Base-by-base conservation (phyloP, 2,329 filamentous ascomycete species). In the Nigrograna mackinnonii region DNA sequence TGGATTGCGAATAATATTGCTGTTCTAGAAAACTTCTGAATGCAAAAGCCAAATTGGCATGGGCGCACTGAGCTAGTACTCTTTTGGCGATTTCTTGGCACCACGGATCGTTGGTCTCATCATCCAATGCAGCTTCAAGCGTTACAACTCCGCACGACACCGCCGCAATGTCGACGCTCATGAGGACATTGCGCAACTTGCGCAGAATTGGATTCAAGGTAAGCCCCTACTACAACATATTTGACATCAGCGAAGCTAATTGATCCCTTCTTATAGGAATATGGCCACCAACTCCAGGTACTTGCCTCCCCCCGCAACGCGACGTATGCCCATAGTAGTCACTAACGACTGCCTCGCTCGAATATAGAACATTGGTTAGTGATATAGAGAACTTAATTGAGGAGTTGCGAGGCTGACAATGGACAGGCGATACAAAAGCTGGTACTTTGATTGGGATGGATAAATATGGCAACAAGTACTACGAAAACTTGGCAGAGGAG, bases 391-490 rank as follows among this genome's bases (percentile, higher is more conserved):
- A 28, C 14, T 14, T 28, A 36, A 21, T 38, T 21, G 6, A 16
- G 39, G 20, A 36, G n/a, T n/a, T n/a, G n/a, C n/a, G n/a, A n/a
- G 39, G 49, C 59, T 72, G 52, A 74, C 55, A 35, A 2, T 33
- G 21, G 45, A 51, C 67, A 94, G 91, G 92, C 77, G 94, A 99
- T 75, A 99, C 94, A 73, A 99, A 99, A 78, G 85, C 87, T 66
- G 95, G 94, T 64, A 84, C 82, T 32, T 79, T 95, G 56, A 83
- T 99, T 55, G 94, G 86, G 60, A 82, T 76, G 64, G 94, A 99
- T 77, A 83, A 85, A 71, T 95, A 85, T 68, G 95, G 94, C 71
- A 99, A 99, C 84, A 97, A 96, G 77, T 99, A 81, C 80, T 99
- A 83, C 70, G 94, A 99, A 80, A 96, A 99, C 78, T 73, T 83